Percentiles rank a stretch among this genome's conserved stretches.
phyloP scores from a whole-genome alignment of 352 stramenopile species.

The Phytophthora parvispora region DNA sequence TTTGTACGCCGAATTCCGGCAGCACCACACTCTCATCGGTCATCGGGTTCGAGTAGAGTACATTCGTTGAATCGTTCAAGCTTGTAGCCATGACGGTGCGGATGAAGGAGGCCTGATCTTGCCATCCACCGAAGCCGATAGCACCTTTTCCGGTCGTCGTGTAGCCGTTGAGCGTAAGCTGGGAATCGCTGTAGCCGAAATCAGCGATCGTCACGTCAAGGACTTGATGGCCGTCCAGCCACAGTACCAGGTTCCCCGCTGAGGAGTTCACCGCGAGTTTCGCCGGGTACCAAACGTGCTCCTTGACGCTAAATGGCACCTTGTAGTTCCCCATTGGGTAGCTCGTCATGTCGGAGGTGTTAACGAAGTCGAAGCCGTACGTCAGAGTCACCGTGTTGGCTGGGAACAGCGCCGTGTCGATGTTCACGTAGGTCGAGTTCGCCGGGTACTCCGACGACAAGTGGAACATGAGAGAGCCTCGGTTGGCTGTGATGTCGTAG shows the following conservation, averaged over 20 bases:
- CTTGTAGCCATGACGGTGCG: slow-evolving; percentile 26
- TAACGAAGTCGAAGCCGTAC: slow-evolving; percentile 30
- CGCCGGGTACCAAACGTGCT: slow-evolving; percentile 60
- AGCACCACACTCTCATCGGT: slow-evolving; percentile 31
- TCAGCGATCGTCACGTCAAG: slow-evolving; percentile 26
- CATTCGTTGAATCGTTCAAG: slow-evolving; percentile 13
- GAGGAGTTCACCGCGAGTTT: slow-evolving; percentile 70
- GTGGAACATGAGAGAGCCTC: slow-evolving; percentile 27
- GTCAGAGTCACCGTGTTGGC: slow-evolving; percentile 21
- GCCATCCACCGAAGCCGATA: slow-evolving; percentile 37
- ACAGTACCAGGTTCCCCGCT: slow-evolving; percentile 32
- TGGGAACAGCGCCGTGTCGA: slow-evolving; percentile 28
- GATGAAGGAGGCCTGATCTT: slow-evolving; percentile 35
- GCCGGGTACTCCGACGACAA: slow-evolving; percentile 28
- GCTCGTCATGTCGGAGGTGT: slow-evolving; percentile 11
- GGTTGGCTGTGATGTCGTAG: slow-evolving; percentile 27
- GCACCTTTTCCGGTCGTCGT: slow-evolving; percentile 25
- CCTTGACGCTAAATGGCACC: slow-evolving; percentile 71
- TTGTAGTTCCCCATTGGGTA: slow-evolving; percentile 22
- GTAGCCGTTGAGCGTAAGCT: slow-evolving; percentile 21
- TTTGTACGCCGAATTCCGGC: slow-evolving; percentile 30
- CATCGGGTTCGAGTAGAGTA: slow-evolving; percentile 44
- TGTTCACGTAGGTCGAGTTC: slow-evolving; percentile 22
- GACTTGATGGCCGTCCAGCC: slow-evolving; percentile 10
- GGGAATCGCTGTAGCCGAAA: slow-evolving; percentile 10